A percentile compares a stretch with the other conserved stretches of the same genome.
Conservation (phyloP, 306 rosid species). For the Cajanus cajan region DNA sequence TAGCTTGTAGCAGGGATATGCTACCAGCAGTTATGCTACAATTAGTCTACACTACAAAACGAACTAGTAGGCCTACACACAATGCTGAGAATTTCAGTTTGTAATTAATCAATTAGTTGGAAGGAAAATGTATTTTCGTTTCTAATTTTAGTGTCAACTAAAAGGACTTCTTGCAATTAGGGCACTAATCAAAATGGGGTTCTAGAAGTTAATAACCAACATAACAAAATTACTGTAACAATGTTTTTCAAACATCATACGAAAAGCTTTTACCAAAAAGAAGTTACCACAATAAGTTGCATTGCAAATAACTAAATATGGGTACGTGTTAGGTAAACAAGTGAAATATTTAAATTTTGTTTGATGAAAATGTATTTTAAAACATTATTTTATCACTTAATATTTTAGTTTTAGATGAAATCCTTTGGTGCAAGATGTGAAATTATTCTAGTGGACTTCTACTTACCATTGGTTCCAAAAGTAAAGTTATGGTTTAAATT, state of each 20-base stretch:
- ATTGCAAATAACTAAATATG: neutral
- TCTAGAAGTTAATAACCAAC: neutral
- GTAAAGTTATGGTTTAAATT: too few relatives aligned
- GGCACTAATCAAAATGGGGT: neutral
- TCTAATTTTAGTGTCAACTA: neutral
- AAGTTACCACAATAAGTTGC: neutral
- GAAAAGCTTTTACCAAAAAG: neutral
- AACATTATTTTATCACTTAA: too few relatives aligned
- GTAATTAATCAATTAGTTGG: neutral
- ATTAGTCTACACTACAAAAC: slow-evolving; percentile 22
- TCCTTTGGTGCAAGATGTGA: too few relatives aligned
- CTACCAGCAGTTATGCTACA: neutral
- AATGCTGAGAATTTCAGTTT: neutral
- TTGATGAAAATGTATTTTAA: too few relatives aligned
- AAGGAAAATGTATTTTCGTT: slow-evolving; percentile 3
- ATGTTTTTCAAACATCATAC: neutral
- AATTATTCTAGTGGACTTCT: too few relatives aligned
- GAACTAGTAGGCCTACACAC: neutral
- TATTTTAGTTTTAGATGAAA: too few relatives aligned
- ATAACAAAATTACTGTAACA: neutral
- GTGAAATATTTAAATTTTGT: too few relatives aligned
- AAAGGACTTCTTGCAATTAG: neutral
- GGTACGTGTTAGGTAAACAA: too few relatives aligned
- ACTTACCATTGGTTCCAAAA: too few relatives aligned
- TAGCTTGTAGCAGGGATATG: slow-evolving; percentile 31